A percentile compares a stretch with the other conserved stretches of the same genome.
phyloP scores from a whole-genome alignment of 495 filamentous ascomycete species.

The Saxophila tyrrhenica region DNA sequence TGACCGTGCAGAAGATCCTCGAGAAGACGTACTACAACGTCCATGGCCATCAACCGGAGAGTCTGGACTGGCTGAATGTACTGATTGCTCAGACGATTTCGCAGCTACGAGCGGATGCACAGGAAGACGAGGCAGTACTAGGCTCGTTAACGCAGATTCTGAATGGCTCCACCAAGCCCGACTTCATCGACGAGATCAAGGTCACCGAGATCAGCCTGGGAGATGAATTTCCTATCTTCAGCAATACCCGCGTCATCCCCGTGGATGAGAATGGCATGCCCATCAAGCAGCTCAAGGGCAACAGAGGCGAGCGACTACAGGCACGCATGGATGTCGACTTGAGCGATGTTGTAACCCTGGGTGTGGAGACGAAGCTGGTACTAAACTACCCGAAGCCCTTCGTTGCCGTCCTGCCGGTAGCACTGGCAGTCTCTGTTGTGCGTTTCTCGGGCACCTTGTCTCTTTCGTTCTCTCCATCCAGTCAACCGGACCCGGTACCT shows the following conservation, averaged over 20 bases:
- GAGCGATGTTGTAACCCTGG: slow-evolving; percentile 87
- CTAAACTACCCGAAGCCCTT: slow-evolving; percentile 86
- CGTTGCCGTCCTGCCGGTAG: slow-evolving; percentile 86
- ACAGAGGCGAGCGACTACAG: slow-evolving; percentile 52
- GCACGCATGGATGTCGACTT: slow-evolving; percentile 94
- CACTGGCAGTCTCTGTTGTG: slow-evolving; percentile 78
- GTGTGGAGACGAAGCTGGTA: slow-evolving; percentile 82
- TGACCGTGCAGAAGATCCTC: slow-evolving; percentile 82
- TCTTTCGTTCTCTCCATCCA: slow-evolving; percentile 72
- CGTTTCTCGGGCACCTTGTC: slow-evolving; percentile 89
- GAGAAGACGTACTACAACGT: slow-evolving; percentile 98
- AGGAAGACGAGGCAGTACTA: slow-evolving; percentile 85
- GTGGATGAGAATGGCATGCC: slow-evolving; percentile 47
- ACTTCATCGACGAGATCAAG: slow-evolving; percentile 83
- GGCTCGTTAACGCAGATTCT: slow-evolving; percentile 79
- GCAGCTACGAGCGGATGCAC: slow-evolving; percentile 82
- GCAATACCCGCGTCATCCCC: slow-evolving; percentile 88
- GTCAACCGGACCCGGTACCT: slow-evolving; percentile 23
- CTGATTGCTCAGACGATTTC: slow-evolving; percentile 93
- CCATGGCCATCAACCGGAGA: slow-evolving; percentile 91
- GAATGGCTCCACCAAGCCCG: slow-evolving; percentile 74
- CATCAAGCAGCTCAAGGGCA: slow-evolving; percentile 18
- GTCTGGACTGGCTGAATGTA: slow-evolving; percentile 99
- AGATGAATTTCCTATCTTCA: slow-evolving; percentile 97
- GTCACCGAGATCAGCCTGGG: slow-evolving; percentile 88